Base-by-base conservation (phyloP, 2,329 filamentous ascomycete genomes). In the Aspergillus floridensis region DNA sequence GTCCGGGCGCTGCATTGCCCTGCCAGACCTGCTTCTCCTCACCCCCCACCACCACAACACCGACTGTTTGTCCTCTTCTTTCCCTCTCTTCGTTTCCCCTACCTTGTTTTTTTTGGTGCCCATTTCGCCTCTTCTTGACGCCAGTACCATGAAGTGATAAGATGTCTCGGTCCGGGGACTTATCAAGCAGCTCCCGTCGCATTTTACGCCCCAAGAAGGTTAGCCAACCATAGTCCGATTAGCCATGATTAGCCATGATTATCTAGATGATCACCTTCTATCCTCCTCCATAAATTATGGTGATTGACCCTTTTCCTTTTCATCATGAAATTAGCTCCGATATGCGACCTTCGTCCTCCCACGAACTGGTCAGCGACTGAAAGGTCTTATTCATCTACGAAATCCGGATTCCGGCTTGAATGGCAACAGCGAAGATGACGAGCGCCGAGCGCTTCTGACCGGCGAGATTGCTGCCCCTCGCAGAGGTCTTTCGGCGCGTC, bases 331-430 rank as follows among this genome's bases (percentile, higher is more conserved):
- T 19, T 44, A 44, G 38, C 38, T 96, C 62, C 88, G 89, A 66
- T 90, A 93, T 72, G 91, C 91, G 65, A 95, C 91, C 49, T 92
- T 96, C 74, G 89, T 98, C 67, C 84, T 96, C 57, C 92, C 93
- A 7, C 82, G 84, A 60, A 97, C 92, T 2, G 93, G 93, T 69
- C 90, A 96, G 76, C 90, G 92, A 64, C 85, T 92, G 50, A 89
- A 87, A 70, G 89, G 90, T 63, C 84, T 88, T 62, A 92, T 96
- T 67, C 93, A 89, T 22, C 81, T 96, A 29, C 88, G 89, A 68
- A 81, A 79, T 70, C 69, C 83, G 56, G 76, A 82, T 58, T 67
- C 70, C 59, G 59, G 70, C 47, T 66, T 72, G 44, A 69, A 65
- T 46, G 74, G 74, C 53, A 57, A 59, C 49, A 58, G 57, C 41